phyloP scores from a whole-genome alignment of 1,284 basidiomycete species.

The Papiliotrema laurentii region DNA sequence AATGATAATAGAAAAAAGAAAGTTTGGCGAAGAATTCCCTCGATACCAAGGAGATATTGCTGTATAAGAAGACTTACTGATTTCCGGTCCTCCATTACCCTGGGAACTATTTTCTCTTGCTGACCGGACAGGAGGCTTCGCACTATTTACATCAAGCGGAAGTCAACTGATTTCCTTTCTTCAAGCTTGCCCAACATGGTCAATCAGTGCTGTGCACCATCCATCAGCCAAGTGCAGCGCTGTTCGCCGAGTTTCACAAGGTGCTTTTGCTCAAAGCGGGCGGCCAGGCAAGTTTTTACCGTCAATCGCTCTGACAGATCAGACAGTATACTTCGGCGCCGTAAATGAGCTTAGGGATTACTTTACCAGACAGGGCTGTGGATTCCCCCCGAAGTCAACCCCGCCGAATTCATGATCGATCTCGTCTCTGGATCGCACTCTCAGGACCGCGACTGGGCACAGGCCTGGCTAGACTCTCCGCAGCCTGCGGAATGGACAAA shows the following conservation, averaged over 20 bases:
- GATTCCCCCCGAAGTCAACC: conserved; percentile 51
- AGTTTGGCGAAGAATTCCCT: no score
- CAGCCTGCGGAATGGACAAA: conserved; percentile 43
- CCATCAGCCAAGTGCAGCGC: conserved; percentile 20
- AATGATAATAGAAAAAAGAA: no score
- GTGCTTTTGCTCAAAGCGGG: conserved; percentile 48
- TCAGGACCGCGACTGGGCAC: conserved; percentile 61
- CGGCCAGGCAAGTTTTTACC: conserved; percentile 37
- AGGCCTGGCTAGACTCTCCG: conserved; percentile 58
- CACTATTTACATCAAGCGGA: no score
- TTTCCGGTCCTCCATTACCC: no score
- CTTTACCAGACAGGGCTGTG: conserved; percentile 50
- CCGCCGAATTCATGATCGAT: conserved; percentile 50
- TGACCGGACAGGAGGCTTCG: no score
- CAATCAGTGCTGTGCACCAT: conserved; percentile 44
- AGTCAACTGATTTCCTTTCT: no score
- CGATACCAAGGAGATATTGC: no score
- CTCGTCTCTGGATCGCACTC: conserved; percentile 37
- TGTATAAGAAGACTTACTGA: no score
- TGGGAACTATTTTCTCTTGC: no score
- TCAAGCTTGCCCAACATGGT: conserved; percentile 70
- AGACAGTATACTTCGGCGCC: conserved; percentile 44
- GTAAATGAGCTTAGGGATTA: conserved; percentile 52
- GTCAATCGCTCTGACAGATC: not conserved
- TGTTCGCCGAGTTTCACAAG: conserved; percentile 47